phyloP scores from a whole-genome alignment of 805 yeast genomes.

The Schwanniomyces sp. region DNA sequence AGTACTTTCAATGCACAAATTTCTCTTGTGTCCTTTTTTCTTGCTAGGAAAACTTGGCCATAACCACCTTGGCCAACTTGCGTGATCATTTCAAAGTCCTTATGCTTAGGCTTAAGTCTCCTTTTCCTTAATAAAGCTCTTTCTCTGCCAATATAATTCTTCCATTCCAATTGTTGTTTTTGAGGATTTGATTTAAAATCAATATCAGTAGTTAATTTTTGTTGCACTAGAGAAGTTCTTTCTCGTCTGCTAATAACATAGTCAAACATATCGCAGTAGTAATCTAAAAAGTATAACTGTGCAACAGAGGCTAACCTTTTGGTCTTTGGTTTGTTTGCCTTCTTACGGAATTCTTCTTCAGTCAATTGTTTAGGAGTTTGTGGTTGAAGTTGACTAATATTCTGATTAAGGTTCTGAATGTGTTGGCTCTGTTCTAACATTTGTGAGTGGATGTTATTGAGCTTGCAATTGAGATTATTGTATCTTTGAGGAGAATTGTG shows the following conservation, averaged over 20 bases:
- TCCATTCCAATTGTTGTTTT: constrained; percentile 56
- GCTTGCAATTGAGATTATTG: not conserved
- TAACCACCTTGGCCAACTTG: constrained; percentile 99
- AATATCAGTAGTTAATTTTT: constrained; percentile 51
- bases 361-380: constrained; percentile 16
- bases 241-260: constrained; percentile 86
- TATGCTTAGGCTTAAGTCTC: constrained; percentile 87
- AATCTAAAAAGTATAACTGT: constrained; percentile 90
- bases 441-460: constrained; percentile 4
- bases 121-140: constrained; percentile 82
- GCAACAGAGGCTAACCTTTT: constrained; percentile 87
- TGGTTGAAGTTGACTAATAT: constrained; percentile 34
- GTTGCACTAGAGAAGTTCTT: constrained; percentile 70
- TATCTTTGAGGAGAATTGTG: constrained; percentile 26
- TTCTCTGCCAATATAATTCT: constrained; percentile 79
- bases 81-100: constrained; percentile 93
- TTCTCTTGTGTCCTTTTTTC: constrained; percentile 91
- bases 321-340: constrained; percentile 72
- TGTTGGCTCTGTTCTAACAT: constrained; percentile 12
- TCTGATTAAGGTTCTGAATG: constrained; percentile 21
- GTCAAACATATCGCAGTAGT: constrained; percentile 94
- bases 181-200: constrained; percentile 37
- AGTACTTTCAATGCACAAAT: constrained; percentile 92
- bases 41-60: constrained; percentile 96
- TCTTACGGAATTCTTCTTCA: constrained; percentile 50